Evolutionary conservation across 1,284 basidiomycete genomes (phyloP).

Genomic region (Porogramme epimiltina): DNA sequence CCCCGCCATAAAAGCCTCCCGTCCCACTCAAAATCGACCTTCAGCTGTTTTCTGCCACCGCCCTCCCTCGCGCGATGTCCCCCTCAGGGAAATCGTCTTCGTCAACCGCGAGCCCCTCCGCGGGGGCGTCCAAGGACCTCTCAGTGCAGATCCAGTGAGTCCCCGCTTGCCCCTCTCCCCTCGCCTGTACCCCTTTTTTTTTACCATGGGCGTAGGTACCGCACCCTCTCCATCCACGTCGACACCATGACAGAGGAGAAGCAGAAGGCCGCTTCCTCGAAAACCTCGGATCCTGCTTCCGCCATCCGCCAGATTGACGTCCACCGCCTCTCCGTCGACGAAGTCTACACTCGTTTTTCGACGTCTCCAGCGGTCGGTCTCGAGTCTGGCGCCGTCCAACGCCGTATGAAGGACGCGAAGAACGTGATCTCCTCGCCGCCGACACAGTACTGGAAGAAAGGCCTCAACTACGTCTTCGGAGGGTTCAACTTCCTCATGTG

Average conservation of each 20-base stretch:
- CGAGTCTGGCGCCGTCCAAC: conserved; percentile 42
- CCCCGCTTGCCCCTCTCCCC: neutral
- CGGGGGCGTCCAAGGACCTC: conserved; percentile 9
- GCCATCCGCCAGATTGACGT: conserved; percentile 49
- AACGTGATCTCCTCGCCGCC: conserved; percentile 52
- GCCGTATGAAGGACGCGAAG: conserved; percentile 44
- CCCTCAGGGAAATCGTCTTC: neutral
- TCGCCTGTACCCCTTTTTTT: neutral
- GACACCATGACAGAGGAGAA: conserved; percentile 29
- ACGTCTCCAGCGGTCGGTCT: conserved; percentile 46
- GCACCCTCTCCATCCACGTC: conserved; percentile 45
- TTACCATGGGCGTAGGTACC: conserved; percentile 33
- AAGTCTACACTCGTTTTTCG: conserved; percentile 46
- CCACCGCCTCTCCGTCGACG: conserved; percentile 43
- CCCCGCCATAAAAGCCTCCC: neutral
- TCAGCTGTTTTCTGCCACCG: neutral
- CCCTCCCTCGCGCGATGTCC: neutral
- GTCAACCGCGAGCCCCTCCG: neutral
- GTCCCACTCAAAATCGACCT: too few relatives aligned
- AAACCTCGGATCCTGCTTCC: conserved; percentile 36
- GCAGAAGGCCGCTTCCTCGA: conserved; percentile 15
- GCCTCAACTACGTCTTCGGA: conserved; percentile 53
- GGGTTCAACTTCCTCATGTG: conserved; percentile 57
- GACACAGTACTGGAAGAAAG: conserved; percentile 48
- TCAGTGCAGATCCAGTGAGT: conserved; percentile 23